Base-by-base conservation (phyloP, 1,284 basidiomycete species). In the Cryptococcus wingfieldii region DNA sequence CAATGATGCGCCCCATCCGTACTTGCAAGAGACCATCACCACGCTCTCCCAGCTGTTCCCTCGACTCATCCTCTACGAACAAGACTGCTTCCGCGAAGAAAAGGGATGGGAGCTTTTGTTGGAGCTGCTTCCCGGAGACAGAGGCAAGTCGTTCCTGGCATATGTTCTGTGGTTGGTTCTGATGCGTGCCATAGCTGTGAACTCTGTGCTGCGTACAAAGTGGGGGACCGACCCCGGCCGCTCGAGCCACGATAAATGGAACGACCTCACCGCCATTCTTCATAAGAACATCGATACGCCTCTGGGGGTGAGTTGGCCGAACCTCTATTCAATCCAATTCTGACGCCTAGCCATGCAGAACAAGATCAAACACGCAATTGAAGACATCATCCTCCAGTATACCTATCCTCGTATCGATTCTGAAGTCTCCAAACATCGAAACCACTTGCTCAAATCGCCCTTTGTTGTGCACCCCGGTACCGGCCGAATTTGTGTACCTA, bases 391-490 rank as follows among this genome's bases (percentile, higher is more conserved):
- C 55, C 80, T 99, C 13, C 89, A 94, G 71, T 98, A 97, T 76
- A 95, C 90, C 0, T 98, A 98, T 74, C 95, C 96, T 2, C 86
- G 95, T 16, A 84, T 99, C 59, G 95, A 99, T 75, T 87, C 90
- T 6, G 95, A 98, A 75, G 95, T 99, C 14, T 94, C 93, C 2
- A 96, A 98, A 71, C 91, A 95, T 69, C 83, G 93, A 55, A 98
- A 98, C 78, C 96, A 99, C 79, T 83, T 99, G 79, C 84, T 99
- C 60, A 99, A 99, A 77, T 87, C 91, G 27, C 96, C 96, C 0
- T 98, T 99, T 77, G 96, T 93, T 71, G 81, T 98, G 0, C 95
- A 99, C 76, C 95, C 96, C 0, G 91, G 91, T 60, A 98, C 96
- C 1, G 94, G 94, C 1, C 84, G 93, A 42, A 85, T 99, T 10